Evolutionary conservation across 2,329 filamentous ascomycete genomes (phyloP).

Genomic region (Pleoardoris graminearum): DNA sequence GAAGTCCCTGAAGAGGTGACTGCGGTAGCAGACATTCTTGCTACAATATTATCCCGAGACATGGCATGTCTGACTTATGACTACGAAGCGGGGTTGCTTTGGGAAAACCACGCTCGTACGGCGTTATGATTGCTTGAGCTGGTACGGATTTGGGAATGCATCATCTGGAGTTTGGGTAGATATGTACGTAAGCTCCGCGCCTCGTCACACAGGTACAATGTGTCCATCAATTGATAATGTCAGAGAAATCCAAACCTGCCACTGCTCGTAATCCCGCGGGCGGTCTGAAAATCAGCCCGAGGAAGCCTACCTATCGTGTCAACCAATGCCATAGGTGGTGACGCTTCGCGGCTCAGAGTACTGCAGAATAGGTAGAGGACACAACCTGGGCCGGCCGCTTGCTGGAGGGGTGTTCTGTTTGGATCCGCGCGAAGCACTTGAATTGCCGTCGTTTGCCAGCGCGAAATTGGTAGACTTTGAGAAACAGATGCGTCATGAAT

Average conservation of each 20-base stretch:
- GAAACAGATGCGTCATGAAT: too few species aligned
- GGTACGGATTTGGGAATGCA: conserved; percentile 9
- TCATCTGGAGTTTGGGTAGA: conserved; percentile 18
- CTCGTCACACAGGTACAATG: neutral
- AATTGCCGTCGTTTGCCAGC: too few species aligned
- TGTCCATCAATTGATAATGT: neutral
- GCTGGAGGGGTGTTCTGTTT: too few species aligned
- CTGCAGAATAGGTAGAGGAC: too few species aligned
- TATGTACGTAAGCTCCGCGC: conserved; percentile 15
- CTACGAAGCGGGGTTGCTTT: neutral
- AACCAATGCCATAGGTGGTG: too few species aligned
- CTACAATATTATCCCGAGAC: neutral
- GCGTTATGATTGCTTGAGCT: neutral
- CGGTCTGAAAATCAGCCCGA: too few species aligned
- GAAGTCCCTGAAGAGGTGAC: neutral
- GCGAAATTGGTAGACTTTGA: too few species aligned
- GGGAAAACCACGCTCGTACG: too few species aligned
- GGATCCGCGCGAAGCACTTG: too few species aligned
- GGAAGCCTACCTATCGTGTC: too few species aligned
- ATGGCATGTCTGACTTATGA: neutral
- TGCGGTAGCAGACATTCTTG: neutral
- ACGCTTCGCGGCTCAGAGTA: too few species aligned
- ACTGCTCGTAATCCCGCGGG: neutral
- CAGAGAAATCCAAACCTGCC: neutral
- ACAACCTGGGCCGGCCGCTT: too few species aligned